phyloP scores from a whole-genome alignment of 2,329 filamentous ascomycete species.

The Tolypocladium guangdongense region DNA sequence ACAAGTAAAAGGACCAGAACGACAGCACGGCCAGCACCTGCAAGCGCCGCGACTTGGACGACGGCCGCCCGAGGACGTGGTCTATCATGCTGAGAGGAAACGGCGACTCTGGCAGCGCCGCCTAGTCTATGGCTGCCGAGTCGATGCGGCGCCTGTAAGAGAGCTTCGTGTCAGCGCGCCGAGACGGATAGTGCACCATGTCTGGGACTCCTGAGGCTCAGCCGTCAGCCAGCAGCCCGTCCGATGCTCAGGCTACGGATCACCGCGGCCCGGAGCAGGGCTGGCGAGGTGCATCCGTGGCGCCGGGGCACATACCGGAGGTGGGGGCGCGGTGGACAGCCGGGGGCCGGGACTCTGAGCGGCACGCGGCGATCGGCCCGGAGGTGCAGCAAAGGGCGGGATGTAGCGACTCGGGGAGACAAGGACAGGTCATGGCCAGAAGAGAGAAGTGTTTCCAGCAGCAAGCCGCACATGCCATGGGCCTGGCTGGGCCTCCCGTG shows the following conservation, averaged over 20 bases:
- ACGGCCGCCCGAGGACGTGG: conserved; percentile 85
- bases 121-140: background rate
- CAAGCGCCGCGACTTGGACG: conserved; percentile 80
- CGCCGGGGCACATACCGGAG: background rate
- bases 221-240: background rate
- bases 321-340: background rate
- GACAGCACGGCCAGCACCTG: conserved; percentile 86
- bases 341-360: background rate
- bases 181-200: background rate
- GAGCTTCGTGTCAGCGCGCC: background rate
- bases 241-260: too few relatives aligned
- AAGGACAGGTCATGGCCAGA: background rate
- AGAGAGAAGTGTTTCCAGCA: background rate
- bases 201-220: background rate
- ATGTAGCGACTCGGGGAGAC: background rate
- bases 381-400: background rate
- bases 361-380: background rate
- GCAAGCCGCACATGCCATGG: background rate
- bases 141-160: too few relatives aligned
- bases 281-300: background rate
- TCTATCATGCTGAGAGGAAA: conserved; percentile 47
- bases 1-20: conserved; percentile 82
- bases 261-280: background rate
- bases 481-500: background rate
- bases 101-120: background rate